A percentile compares a stretch with the other conserved stretches of the same genome.
These are phyloP conservation scores for Amaranthus palmeri DNA, from an alignment of 148 eudicot genomes.

Conservation along the genomic window DNA sequence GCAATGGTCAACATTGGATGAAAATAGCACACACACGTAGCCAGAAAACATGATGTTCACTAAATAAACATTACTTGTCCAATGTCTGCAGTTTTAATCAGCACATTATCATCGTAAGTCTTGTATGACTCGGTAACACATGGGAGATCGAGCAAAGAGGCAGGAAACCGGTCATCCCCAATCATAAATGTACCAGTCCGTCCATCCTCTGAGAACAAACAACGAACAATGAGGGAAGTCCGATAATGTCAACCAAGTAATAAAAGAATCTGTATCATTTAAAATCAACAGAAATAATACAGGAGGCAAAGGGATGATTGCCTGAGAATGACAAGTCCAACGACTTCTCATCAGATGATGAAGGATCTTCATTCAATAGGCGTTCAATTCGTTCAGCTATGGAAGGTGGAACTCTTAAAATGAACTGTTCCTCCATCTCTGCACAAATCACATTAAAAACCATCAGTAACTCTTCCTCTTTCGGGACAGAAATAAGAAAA, in stretches of 20 bases:
- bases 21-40: slow-evolving; percentile 11
- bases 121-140: slow-evolving; percentile 82
- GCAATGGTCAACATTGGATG: slow-evolving; percentile 18
- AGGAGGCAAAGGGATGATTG: slow-evolving; percentile 14
- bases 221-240: neutral
- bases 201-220: slow-evolving; percentile 68
- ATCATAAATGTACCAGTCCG: slow-evolving; percentile 72
- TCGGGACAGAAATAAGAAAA: neutral
- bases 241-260: neutral
- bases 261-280: neutral
- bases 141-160: slow-evolving; percentile 86
- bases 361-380: slow-evolving; percentile 60
- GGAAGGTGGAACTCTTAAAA: slow-evolving; percentile 86
- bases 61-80: slow-evolving; percentile 60
- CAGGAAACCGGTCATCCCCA: slow-evolving; percentile 74
- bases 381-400: slow-evolving; percentile 76
- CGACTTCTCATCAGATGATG: slow-evolving; percentile 56
- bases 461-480: neutral
- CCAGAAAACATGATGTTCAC: slow-evolving; percentile 6
- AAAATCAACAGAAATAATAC: neutral
- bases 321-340: slow-evolving; percentile 80
- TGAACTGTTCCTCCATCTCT: slow-evolving; percentile 88
- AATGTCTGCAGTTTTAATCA: slow-evolving; percentile 89
- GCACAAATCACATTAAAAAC: slow-evolving; percentile 8
- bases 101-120: slow-evolving; percentile 82